Conservation (phyloP, 1,284 basidiomycete species). For the Wallemia hederae region DNA sequence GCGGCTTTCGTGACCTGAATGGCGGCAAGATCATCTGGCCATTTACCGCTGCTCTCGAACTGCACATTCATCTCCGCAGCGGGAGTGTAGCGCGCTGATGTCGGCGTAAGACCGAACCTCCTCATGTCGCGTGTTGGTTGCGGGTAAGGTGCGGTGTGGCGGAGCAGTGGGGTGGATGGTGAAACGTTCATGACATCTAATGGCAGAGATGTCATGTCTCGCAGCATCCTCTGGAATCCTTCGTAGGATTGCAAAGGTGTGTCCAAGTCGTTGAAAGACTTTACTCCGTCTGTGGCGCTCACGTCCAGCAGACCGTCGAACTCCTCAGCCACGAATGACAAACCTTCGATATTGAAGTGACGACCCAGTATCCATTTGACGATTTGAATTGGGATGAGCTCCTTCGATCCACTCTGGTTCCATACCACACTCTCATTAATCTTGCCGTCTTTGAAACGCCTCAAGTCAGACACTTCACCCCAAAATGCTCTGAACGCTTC, state of each 20-base stretch:
- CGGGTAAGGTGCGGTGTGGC: conserved; percentile 53
- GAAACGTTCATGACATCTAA: conserved; percentile 47
- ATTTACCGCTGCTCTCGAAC: conserved; percentile 67
- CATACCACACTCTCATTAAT: conserved; percentile 87
- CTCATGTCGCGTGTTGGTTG: conserved; percentile 29
- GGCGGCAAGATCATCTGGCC: conserved; percentile 81
- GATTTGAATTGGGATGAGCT: conserved; percentile 44
- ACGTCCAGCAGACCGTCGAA: conserved; percentile 39
- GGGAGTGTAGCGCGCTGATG: conserved; percentile 32
- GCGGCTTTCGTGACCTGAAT: conserved; percentile 90
- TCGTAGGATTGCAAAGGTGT: conserved; percentile 55
- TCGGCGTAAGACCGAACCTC: conserved; percentile 16
- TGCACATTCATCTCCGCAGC: conserved; percentile 46
- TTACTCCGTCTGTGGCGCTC: conserved; percentile 23
- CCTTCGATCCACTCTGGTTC: conserved; percentile 27
- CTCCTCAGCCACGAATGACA: conserved; percentile 21
- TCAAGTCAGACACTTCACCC: conserved; percentile 70
- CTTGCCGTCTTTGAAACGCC: conserved; percentile 88
- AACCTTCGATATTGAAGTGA: conserved; percentile 34
- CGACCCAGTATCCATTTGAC: conserved; percentile 38
- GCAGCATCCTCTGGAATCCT: conserved; percentile 41
- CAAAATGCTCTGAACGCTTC: conserved; percentile 54
- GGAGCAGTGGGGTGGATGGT: conserved; percentile 39
- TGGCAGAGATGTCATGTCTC: conserved; percentile 40
- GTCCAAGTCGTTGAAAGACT: conserved; percentile 33